Evolutionary conservation across 257 asterid species (phyloP), one percentile per base, ranked within the genome.

Genomic region (Fraxinus cuspidata): DNA sequence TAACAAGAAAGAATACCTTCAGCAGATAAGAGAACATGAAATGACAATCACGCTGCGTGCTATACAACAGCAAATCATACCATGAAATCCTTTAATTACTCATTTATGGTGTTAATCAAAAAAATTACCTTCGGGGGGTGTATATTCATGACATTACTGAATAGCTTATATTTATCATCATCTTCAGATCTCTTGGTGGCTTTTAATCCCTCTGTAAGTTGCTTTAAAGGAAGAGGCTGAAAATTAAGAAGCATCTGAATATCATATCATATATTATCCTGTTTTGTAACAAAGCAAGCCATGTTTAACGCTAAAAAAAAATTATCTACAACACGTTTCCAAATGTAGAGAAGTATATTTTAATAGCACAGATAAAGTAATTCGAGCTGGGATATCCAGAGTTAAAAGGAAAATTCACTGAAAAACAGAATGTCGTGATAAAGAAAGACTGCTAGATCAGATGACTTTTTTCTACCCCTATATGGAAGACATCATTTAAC

Each of bases 221-320:
- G 87, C 93, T 87, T 91, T 84, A 95, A 77, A 74, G 97, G 79
- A 73, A 95, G 91, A 78, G 98, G 99, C 99, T 95, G 98, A 76
- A 85, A 88, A 79, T 73, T 47, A 73, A 74, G 60, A 81, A 63
- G 78, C 40, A 80, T 19, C 67, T 29, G 7, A 42, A 56, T 44
- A 58, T 49, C 71, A 74, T 23, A 70, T 8, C 25, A 63, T 79
- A 80, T 77, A 42, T 23, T 74, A 37, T 32, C 76, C 74, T 79
- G 29, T 64, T 69, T 10, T 72, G 74, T 19, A 21, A 51, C 29
- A 72, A 72, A 15, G 67, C 74, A 72, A 74, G 63, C 60, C 68
- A 29, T 56, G 11, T 49, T 27, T 29, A n/a, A 75, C 64, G 64
- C 34, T 56, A 80, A 28, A 35, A 73, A 73, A 32, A 72, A 37